Evolutionary conservation across 2,329 filamentous ascomycete species (phyloP).

Genomic region (Pseudogymnoascus sp.): DNA sequence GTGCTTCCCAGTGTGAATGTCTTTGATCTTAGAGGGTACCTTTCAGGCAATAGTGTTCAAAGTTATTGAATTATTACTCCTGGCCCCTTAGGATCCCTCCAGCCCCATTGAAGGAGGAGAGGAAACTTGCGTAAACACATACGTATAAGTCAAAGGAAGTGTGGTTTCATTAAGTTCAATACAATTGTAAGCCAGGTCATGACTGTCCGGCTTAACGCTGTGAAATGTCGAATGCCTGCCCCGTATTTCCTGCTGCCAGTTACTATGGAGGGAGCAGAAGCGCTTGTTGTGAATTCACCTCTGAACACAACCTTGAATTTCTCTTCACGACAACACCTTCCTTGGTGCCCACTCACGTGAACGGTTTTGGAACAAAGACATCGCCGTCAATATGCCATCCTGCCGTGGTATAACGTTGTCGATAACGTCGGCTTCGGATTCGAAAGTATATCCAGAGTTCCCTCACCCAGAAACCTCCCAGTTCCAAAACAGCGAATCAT

Average conservation of each 20-base stretch:
- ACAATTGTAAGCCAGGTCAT: background rate
- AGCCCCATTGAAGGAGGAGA: background rate
- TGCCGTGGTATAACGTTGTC: constrained; percentile 25
- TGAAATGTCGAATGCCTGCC: background rate
- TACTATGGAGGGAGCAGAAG: constrained; percentile 2
- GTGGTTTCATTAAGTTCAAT: background rate
- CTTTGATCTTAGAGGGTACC: background rate
- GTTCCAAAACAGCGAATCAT: constrained; percentile 28
- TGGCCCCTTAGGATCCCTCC: background rate
- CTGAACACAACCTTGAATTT: background rate
- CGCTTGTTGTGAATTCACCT: constrained; percentile 9
- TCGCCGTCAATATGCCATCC: constrained; percentile 24
- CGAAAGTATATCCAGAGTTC: constrained; percentile 44
- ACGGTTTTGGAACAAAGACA: background rate
- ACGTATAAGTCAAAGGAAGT: background rate
- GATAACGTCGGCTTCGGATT: constrained; percentile 25
- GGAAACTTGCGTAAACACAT: background rate
- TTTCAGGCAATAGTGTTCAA: background rate
- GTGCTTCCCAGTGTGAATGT: background rate
- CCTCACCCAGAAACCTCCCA: constrained; percentile 48
- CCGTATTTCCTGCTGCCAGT: background rate
- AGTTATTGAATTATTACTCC: too few species aligned
- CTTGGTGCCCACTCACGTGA: background rate
- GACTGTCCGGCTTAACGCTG: background rate
- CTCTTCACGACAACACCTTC: background rate